phyloP scores from a whole-genome alignment of 2,329 filamentous ascomycete species.

The Aureobasidium musti region DNA sequence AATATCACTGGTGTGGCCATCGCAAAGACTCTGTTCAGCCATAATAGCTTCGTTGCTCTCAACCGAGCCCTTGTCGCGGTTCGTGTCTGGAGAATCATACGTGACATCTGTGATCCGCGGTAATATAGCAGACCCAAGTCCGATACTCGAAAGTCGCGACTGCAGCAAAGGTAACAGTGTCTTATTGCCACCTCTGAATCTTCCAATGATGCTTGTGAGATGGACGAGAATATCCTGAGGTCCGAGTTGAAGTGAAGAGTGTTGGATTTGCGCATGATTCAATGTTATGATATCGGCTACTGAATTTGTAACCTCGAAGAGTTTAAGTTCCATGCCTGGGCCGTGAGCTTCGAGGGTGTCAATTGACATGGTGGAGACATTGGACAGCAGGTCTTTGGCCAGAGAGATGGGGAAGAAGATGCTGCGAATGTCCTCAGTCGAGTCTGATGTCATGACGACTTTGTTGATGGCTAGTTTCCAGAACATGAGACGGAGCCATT shows the following conservation, averaged over 20 bases:
- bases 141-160: slow-evolving; percentile 9
- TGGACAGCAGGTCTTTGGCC: slow-evolving; percentile 7
- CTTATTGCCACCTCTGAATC: slow-evolving; percentile 7
- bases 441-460: slow-evolving; percentile 27
- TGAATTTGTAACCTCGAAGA: slow-evolving; percentile 19
- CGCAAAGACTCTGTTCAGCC: not conserved
- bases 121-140: not conserved
- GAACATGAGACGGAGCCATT: slow-evolving; percentile 33
- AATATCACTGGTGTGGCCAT: not conserved
- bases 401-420: slow-evolving; percentile 13
- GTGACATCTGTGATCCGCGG: slow-evolving; percentile 17
- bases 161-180: slow-evolving; percentile 9
- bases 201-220: slow-evolving; percentile 11
- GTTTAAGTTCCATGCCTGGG: slow-evolving; percentile 14
- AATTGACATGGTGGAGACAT: not conserved
- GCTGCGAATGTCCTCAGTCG: slow-evolving; percentile 18
- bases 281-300: slow-evolving; percentile 15
- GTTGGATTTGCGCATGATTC: not conserved
- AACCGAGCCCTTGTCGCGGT: slow-evolving; percentile 1
- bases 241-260: not conserved
- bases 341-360: slow-evolving; percentile 13
- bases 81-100: slow-evolving; percentile 13
- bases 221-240: slow-evolving; percentile 11
- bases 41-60: slow-evolving; percentile 15
- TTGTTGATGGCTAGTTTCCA: slow-evolving; percentile 32